Evolutionary conservation across 2,329 filamentous ascomycete genomes (phyloP), one percentile per base, ranked within the genome.

Genomic region (Periconia macrospinosa): DNA sequence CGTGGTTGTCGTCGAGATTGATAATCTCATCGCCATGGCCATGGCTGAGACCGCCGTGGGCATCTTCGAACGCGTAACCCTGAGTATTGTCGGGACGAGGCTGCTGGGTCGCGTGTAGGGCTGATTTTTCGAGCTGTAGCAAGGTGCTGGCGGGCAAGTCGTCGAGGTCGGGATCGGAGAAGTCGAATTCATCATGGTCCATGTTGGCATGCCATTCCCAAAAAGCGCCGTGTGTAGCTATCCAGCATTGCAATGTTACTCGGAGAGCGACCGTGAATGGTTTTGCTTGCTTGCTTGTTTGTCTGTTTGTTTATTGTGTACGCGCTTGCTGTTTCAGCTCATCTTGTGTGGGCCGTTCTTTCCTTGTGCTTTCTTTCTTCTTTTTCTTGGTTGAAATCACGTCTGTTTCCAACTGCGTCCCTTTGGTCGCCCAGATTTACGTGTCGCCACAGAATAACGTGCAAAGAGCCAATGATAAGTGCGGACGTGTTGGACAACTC

Each of bases 171-270:
- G 76, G 70, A 68, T 78, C 77, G 58, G 66, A 65, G 49, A 72
- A 76, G 65, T 75, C 76, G 54, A 77, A 78, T 54, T 80, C 76
- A 58, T 78, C 75, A 56, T 78, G 59, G 50, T 68, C 59, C 62
- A 68, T 69, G 50, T 56, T 65, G 41, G 62, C 66, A 44, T 23
- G 43, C 48, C 62, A 67, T 66, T 57, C 59, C 63, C 62, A 57
- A 45, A 27, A 33, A 40, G 15, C 30, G 2, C 1, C 15, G 20
- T 30, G 14, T 17, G 41, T 33, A 30, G 7, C 46, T 44, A 47
- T 41, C 20, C 35, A 45, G 49, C 48, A 50, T 50, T 18, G 47
- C 57, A 53, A 40, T 27, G 8, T 27, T 27, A 27, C 8, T 3
- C 5, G 23, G 23, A 5, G 23, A 27, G 23, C 23, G 23, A 27